phyloP scores from a whole-genome alignment of 441 rosid species.

The Pelargonium myrrhifolium region DNA sequence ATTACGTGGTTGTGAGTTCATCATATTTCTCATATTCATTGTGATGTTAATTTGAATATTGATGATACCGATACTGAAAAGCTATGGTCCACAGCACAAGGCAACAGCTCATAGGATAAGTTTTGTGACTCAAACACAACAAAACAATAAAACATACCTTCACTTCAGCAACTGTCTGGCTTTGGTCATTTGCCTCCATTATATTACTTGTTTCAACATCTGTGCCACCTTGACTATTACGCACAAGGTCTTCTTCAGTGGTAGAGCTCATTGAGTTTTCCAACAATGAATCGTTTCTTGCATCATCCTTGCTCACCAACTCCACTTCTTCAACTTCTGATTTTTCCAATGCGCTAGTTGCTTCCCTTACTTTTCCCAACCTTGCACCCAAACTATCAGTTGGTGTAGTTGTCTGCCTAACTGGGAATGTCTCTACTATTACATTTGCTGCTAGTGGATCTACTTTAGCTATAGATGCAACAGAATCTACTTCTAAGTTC shows the following conservation, averaged over 20 bases:
- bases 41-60: background rate
- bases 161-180: background rate
- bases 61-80: background rate
- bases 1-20: background rate
- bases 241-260: background rate
- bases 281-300: background rate
- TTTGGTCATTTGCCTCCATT: no score
- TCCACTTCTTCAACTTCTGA: conserved; percentile 28
- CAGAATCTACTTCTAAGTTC: conserved; percentile 15
- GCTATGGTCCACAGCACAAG: background rate
- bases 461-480: conserved; percentile 11
- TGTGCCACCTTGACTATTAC: background rate
- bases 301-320: conserved; percentile 9
- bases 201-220: background rate
- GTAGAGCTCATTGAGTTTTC: conserved; percentile 1
- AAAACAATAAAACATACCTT: background rate
- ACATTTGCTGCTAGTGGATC: conserved; percentile 35
- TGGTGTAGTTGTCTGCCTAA: conserved; percentile 27
- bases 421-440: conserved; percentile 59
- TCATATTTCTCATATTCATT: background rate
- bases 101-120: background rate
- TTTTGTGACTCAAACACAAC: background rate
- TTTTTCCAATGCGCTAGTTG: conserved; percentile 24
- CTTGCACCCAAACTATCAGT: conserved; percentile 21
- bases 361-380: conserved; percentile 12